These are phyloP conservation scores for Aureobasidium sp. DNA, from an alignment of 2,329 filamentous ascomycete species.

Conservation along the genomic window DNA sequence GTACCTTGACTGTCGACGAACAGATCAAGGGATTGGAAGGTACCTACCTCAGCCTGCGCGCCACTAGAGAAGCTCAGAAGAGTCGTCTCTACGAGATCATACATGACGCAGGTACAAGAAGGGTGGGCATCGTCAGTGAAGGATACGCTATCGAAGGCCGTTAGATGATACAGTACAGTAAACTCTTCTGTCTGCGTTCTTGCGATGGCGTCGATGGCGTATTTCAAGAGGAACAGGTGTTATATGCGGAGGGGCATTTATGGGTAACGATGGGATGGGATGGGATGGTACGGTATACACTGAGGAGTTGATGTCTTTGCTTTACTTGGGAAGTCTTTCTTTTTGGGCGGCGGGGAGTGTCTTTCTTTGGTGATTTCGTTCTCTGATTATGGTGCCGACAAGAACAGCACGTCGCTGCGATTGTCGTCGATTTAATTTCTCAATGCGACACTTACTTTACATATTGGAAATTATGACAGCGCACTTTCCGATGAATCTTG, in stretches of 20 bases:
- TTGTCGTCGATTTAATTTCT: background rate
- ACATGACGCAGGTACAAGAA: conserved; percentile 47
- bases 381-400: background rate
- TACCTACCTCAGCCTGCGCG: conserved; percentile 70
- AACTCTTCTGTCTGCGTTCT: conserved; percentile 8
- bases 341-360: background rate
- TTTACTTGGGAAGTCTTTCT: background rate
- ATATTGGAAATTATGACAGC: background rate
- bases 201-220: conserved; percentile 11
- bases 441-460: background rate
- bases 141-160: conserved; percentile 19
- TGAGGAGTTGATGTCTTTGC: background rate
- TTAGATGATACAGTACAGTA: conserved; percentile 9
- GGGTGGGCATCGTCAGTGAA: conserved; percentile 14
- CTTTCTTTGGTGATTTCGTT: background rate
- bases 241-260: background rate
- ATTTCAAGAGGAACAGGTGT: background rate
- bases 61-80: conserved; percentile 72
- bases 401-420: background rate
- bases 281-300: background rate
- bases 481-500: background rate
- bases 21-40: conserved; percentile 78
- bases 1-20: conserved; percentile 69
- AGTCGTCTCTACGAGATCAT: conserved; percentile 74
- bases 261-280: background rate